Evolutionary conservation across 2,329 filamentous ascomycete genomes (phyloP).

Genomic region (Tolypocladium sp.): DNA sequence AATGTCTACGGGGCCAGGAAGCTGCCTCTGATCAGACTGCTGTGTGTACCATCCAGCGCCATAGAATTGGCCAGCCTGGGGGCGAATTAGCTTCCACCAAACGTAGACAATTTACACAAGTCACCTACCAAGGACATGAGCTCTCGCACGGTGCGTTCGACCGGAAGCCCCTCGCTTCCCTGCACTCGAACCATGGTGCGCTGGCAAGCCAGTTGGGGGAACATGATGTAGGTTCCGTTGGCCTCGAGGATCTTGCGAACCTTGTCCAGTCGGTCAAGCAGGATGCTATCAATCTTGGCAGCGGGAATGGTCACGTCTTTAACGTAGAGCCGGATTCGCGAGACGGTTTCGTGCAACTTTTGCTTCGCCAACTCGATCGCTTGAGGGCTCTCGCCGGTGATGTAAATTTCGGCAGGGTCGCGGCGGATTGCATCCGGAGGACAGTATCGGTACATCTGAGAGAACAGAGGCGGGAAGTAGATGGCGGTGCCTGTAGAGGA

Average conservation of each 20-base stretch:
- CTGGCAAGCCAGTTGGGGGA: slow-evolving; percentile 80
- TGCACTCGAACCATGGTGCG: slow-evolving; percentile 82
- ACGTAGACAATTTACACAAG: background rate
- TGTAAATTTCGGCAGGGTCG: slow-evolving; percentile 85
- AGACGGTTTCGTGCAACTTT: slow-evolving; percentile 78
- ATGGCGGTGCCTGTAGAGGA: slow-evolving; percentile 93
- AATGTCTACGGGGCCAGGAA: slow-evolving; percentile 62
- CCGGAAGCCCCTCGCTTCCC: slow-evolving; percentile 84
- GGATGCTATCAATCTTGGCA: slow-evolving; percentile 89
- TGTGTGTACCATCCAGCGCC: slow-evolving; percentile 94
- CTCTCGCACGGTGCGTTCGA: slow-evolving; percentile 90
- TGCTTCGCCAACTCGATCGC: slow-evolving; percentile 83
- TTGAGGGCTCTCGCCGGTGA: slow-evolving; percentile 81
- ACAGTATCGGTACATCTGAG: slow-evolving; percentile 81
- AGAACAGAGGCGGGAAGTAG: slow-evolving; percentile 94
- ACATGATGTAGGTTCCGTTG: slow-evolving; percentile 90
- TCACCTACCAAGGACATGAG: slow-evolving; percentile 80
- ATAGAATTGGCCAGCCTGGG: slow-evolving; percentile 89
- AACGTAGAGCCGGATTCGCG: slow-evolving; percentile 72
- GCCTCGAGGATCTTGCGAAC: slow-evolving; percentile 96
- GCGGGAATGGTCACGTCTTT: slow-evolving; percentile 88
- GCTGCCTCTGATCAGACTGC: slow-evolving; percentile 56
- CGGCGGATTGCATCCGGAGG: slow-evolving; percentile 73
- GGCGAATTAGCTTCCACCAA: slow-evolving; percentile 12
- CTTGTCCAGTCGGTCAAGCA: slow-evolving; percentile 87